Evolutionary conservation across 441 rosid species (phyloP).

Genomic region (Manihot esculenta): DNA sequence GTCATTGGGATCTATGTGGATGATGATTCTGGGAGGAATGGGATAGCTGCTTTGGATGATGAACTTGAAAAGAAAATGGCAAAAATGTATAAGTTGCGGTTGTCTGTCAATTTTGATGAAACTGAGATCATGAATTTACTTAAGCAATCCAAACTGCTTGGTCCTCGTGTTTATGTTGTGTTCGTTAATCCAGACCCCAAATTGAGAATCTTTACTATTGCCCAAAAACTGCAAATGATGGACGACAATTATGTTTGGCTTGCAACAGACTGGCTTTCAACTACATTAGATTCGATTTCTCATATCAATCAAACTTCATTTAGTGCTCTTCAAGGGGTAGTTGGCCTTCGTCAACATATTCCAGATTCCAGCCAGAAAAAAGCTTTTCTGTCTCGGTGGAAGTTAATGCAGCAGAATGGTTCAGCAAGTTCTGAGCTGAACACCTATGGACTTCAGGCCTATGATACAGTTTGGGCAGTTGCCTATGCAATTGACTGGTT

Average conservation of each 20-base stretch:
- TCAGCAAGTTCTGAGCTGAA: conserved; percentile 46
- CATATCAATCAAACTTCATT: conserved; percentile 34
- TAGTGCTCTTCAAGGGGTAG: conserved; percentile 52
- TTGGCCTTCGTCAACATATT: conserved; percentile 68
- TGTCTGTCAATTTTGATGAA: conserved; percentile 45
- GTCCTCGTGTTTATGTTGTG: conserved; percentile 76
- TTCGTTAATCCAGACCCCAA: conserved; percentile 68
- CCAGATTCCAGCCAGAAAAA: conserved; percentile 54
- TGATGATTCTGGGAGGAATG: conserved; percentile 83
- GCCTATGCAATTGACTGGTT: conserved; percentile 60
- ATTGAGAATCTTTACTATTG: conserved; percentile 56
- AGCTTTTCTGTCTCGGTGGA: conserved; percentile 50
- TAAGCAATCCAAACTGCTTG: conserved; percentile 44
- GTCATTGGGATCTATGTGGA: conserved; percentile 67
- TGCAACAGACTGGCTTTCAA: conserved; percentile 87
- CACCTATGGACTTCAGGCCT: conserved; percentile 69
- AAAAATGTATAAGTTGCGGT: conserved; percentile 53
- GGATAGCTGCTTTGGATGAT: conserved; percentile 54
- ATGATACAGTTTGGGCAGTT: conserved; percentile 82
- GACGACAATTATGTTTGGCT: conserved; percentile 66
- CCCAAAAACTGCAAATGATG: conserved; percentile 74
- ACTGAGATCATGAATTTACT: conserved; percentile 40
- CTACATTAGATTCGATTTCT: conserved; percentile 63
- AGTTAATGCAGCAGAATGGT: conserved; percentile 41
- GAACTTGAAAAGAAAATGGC: conserved; percentile 53